phyloP scores from a whole-genome alignment of 805 yeast genomes.

The Lipomyces starkeyi region DNA sequence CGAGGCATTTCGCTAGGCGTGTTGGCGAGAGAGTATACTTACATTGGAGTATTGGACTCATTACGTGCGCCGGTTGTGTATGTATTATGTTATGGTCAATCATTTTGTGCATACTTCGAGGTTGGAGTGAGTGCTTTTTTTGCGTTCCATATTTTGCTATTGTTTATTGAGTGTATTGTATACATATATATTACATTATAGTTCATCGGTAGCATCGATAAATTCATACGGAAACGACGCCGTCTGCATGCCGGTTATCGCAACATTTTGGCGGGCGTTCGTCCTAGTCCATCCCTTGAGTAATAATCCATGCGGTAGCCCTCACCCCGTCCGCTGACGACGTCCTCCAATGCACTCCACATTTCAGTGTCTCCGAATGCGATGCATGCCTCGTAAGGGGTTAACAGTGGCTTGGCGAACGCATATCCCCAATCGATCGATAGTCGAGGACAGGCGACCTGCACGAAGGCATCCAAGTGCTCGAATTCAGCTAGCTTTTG shows the following conservation, averaged over 20 bases:
- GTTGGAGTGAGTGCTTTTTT: neutral
- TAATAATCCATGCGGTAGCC: slow-evolving; percentile 97
- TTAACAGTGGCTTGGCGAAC: slow-evolving; percentile 83
- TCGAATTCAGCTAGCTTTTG: slow-evolving; percentile 89
- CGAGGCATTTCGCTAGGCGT: neutral
- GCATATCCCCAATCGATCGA: slow-evolving; percentile 99
- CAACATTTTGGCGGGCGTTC: slow-evolving; percentile 22
- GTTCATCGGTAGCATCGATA: too few species aligned
- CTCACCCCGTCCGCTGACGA: slow-evolving; percentile 33
- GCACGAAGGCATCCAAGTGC: slow-evolving; percentile 92
- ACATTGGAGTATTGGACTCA: slow-evolving; percentile 3
- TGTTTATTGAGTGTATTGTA: neutral
- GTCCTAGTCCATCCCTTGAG: slow-evolving; percentile 67
- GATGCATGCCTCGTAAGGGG: slow-evolving; percentile 97
- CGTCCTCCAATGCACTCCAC: slow-evolving; percentile 56
- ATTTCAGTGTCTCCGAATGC: slow-evolving; percentile 72
- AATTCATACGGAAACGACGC: too few species aligned
- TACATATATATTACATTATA: neutral
- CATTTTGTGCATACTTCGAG: neutral
- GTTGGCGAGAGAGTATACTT: neutral
- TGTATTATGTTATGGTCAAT: neutral
- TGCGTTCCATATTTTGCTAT: neutral
- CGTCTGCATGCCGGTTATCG: neutral
- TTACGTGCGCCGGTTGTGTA: neutral
- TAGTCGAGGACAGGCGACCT: slow-evolving; percentile 95